A percentile compares a stretch with the other conserved stretches of the same genome.
These are phyloP conservation scores for Aureobasidium namibiae DNA, from an alignment of 2,329 filamentous ascomycete genomes.

Conservation along the genomic window DNA sequence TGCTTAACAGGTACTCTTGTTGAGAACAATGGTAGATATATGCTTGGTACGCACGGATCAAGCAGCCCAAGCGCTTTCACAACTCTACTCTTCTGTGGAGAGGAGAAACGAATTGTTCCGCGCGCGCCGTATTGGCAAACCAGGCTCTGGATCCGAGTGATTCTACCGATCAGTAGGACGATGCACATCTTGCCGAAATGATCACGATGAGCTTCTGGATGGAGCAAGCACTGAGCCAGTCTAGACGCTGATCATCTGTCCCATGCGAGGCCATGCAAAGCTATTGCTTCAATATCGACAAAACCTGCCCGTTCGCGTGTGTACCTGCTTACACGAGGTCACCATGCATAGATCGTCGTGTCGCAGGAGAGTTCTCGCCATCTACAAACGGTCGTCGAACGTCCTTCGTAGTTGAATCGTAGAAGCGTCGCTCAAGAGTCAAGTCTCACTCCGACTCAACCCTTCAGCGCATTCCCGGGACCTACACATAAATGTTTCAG, in stretches of 20 bases:
- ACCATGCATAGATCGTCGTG: not conserved
- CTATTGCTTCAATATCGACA: constrained; percentile 3
- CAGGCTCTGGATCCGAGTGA: not conserved
- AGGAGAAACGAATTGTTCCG: constrained; percentile 2
- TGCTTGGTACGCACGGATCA: not conserved
- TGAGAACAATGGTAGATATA: not conserved
- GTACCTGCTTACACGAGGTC: constrained; percentile 7
- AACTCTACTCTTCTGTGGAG: not conserved
- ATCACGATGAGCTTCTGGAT: not conserved
- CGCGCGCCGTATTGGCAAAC: not conserved
- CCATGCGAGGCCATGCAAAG: not conserved
- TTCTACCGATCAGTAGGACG: not conserved
- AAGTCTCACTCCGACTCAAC: not conserved
- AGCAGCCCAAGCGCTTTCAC: not conserved
- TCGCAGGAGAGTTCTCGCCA: not conserved
- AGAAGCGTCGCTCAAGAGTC: not conserved
- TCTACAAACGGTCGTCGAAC: not conserved
- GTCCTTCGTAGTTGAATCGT: not conserved
- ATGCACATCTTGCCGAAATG: not conserved
- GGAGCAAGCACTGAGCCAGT: not conserved
- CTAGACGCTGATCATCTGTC: not conserved
- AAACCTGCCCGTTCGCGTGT: not conserved
- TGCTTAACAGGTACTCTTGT: not conserved
- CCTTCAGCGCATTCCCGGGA: not conserved
- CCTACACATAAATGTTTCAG: not conserved